Percentiles rank a stretch among this genome's conserved stretches.
These are phyloP conservation scores for Catunica adiposa DNA, from an alignment of 2,329 filamentous ascomycete genomes.

Conservation along the genomic window DNA sequence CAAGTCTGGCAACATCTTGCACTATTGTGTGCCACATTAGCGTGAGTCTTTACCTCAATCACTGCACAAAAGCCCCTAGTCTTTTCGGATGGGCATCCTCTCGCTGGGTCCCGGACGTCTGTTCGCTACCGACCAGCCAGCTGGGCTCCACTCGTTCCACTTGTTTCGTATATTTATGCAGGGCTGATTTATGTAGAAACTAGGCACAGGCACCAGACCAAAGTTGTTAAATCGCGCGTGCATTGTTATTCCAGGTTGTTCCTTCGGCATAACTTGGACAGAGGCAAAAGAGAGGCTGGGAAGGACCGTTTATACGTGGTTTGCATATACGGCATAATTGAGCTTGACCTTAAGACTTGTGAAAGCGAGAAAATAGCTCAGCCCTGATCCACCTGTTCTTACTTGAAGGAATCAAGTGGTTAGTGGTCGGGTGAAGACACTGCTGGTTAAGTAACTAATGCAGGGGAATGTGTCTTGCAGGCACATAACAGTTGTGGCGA, in stretches of 20 bases:
- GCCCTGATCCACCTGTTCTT: not conserved
- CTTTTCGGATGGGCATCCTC: not conserved
- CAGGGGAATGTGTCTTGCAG: not conserved
- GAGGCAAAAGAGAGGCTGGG: not conserved
- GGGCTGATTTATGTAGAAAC: slow-evolving; percentile 1
- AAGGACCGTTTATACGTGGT: not conserved
- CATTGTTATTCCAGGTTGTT: not conserved
- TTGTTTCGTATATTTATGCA: not conserved
- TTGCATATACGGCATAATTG: not conserved
- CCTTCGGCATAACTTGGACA: not conserved
- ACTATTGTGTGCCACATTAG: not conserved
- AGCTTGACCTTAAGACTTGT: too few species aligned
- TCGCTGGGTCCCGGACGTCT: not conserved
- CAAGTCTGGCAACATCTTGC: not conserved
- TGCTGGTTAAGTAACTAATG: not conserved
- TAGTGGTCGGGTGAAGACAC: not conserved
- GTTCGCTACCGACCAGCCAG: not conserved
- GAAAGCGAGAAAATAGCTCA: not conserved
- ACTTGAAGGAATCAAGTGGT: not conserved
- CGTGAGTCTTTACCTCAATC: not conserved
- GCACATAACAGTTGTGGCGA: not conserved
- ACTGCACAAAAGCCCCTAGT: not conserved
- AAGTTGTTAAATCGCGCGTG: not conserved
- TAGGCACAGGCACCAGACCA: not conserved
- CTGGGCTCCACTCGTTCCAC: not conserved